A percentile compares a stretch with the other conserved stretches of the same genome.
Evolutionary conservation across 345 rosid genomes (phyloP).

Genomic region (Camelina hispida): DNA sequence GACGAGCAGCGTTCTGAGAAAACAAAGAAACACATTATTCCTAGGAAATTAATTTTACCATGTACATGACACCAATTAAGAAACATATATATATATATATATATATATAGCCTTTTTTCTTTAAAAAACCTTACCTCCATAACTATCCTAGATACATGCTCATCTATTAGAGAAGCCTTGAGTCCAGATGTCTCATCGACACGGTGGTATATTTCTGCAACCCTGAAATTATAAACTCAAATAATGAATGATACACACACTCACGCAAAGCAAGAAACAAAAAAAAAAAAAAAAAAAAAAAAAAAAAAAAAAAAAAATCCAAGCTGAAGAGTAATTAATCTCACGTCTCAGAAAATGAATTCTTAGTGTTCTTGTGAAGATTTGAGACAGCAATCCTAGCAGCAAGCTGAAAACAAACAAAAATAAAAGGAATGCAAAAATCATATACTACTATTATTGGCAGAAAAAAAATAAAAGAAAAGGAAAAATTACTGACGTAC

Average conservation of each 20-base stretch:
- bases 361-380: neutral
- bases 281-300: no score
- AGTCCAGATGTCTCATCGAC: neutral
- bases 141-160: neutral
- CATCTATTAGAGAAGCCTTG: neutral
- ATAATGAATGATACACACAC: neutral
- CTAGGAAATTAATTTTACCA: no score
- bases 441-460: no score
- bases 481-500: neutral
- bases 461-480: neutral
- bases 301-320: no score
- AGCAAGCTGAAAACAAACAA: neutral
- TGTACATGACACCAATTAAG: neutral
- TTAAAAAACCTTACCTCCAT: neutral
- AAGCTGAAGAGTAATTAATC: no score
- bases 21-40: neutral
- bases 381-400: neutral
- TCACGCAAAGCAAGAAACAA: neutral
- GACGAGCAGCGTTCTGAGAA: constrained; percentile 68
- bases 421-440: no score
- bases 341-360: neutral
- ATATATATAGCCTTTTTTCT: no score
- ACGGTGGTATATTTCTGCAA: neutral
- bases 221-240: neutral
- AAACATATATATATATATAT: no score